phyloP scores from a whole-genome alignment of 192 early-diverging fungal species.

The Rhizoclosmatium sp. region DNA sequence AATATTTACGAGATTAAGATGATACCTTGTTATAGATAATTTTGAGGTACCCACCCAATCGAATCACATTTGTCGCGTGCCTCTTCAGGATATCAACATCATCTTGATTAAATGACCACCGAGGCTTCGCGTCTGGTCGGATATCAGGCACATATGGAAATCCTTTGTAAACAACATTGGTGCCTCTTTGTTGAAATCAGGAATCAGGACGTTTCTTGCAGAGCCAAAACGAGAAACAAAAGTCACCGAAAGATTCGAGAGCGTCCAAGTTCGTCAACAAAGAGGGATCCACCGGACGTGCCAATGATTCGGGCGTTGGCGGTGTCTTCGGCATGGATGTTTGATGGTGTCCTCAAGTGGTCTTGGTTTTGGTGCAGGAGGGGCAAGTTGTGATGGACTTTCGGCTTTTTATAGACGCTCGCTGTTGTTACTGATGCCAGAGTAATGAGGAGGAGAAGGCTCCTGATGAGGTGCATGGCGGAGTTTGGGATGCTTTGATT shows the following conservation, averaged over 20 bases:
- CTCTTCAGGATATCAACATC: constrained; percentile 31
- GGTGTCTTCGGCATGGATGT: not conserved
- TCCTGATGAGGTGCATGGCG: not conserved
- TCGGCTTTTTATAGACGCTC: not conserved
- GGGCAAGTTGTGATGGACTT: constrained; percentile 3
- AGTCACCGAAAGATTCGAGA: constrained; percentile 23
- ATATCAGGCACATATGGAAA: constrained; percentile 30
- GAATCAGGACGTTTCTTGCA: no score
- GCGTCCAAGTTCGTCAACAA: constrained; percentile 28
- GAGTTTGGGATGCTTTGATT: no score
- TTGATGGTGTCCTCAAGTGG: not conserved
- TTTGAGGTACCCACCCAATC: constrained; percentile 10
- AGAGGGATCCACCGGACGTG: constrained; percentile 10
- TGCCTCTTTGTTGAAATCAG: constrained; percentile 10
- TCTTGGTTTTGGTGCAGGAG: not conserved
- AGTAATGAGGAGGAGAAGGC: not conserved
- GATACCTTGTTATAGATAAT: not conserved
- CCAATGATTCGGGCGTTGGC: constrained; percentile 11
- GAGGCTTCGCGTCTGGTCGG: constrained; percentile 25
- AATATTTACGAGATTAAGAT: not conserved
- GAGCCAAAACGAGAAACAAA: no score
- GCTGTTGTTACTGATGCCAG: not conserved
- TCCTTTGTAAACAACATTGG: constrained; percentile 42
- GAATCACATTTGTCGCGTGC: constrained; percentile 33
- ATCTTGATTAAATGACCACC: constrained; percentile 29